These are phyloP conservation scores for Syncephalastrum racemosum DNA, from an alignment of 371 early-diverging fungal species.

Conservation along the genomic window DNA sequence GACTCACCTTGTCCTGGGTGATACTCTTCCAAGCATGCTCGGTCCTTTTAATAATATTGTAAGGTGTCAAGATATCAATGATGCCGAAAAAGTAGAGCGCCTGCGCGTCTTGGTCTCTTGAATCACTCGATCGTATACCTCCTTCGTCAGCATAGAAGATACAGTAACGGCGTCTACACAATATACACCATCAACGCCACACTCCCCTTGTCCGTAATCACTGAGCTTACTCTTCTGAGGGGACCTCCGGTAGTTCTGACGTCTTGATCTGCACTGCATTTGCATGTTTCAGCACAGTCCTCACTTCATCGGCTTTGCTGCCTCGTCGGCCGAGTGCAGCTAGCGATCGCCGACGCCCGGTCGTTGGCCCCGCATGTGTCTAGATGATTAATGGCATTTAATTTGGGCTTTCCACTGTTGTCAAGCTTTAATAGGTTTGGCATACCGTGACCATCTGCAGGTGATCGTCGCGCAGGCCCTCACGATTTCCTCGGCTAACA, in stretches of 20 bases:
- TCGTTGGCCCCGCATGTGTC: constrained; percentile 26
- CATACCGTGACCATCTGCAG: constrained; percentile 76
- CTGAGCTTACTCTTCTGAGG: constrained; percentile 45
- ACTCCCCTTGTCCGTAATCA: neutral
- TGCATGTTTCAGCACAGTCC: constrained; percentile 64
- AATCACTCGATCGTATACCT: constrained; percentile 82
- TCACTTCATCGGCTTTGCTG: constrained; percentile 63
- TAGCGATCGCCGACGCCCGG: constrained; percentile 36
- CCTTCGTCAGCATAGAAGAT: constrained; percentile 90
- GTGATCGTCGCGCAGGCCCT: constrained; percentile 84
- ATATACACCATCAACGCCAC: neutral
- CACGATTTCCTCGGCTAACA: constrained; percentile 75
- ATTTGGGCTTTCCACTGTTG: constrained; percentile 13
- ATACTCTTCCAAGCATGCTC: constrained; percentile 88
- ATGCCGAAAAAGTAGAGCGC: constrained; percentile 91
- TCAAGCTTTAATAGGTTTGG: neutral
- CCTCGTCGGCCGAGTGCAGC: constrained; percentile 26
- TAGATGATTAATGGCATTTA: neutral
- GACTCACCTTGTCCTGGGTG: constrained; percentile 64
- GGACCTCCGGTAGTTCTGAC: constrained; percentile 48
- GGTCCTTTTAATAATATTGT: constrained; percentile 78
- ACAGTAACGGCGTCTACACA: constrained; percentile 57
- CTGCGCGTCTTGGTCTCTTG: constrained; percentile 56
- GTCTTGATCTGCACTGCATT: constrained; percentile 66
- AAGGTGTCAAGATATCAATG: constrained; percentile 95